phyloP scores from a whole-genome alignment of 306 rosid genomes.

The Luffa acutangula region DNA sequence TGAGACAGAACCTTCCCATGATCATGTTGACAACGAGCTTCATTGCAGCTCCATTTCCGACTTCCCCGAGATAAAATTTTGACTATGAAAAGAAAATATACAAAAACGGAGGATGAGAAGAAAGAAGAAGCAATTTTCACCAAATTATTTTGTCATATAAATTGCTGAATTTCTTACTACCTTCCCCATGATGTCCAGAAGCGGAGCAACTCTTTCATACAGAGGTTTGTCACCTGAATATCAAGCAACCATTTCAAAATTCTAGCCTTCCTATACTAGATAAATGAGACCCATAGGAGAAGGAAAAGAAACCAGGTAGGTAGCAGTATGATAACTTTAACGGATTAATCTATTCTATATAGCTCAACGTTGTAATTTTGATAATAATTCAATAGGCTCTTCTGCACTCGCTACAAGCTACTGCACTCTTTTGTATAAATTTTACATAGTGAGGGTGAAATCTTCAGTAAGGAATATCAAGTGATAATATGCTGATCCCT shows the following conservation, averaged over 20 bases:
- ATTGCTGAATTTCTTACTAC: constrained; percentile 22
- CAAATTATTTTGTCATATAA: neutral
- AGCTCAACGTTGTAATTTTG: neutral
- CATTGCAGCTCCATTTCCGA: constrained; percentile 96
- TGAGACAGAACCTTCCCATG: constrained; percentile 73
- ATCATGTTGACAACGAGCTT: constrained; percentile 94
- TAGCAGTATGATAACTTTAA: neutral
- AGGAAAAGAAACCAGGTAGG: neutral
- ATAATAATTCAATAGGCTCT: neutral
- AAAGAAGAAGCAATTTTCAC: neutral
- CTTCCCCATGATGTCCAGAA: constrained; percentile 92
- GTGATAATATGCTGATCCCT: neutral
- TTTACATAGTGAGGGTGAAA: neutral
- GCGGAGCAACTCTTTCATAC: constrained; percentile 49
- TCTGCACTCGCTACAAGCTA: neutral
- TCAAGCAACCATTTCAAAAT: constrained; percentile 18
- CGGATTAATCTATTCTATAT: neutral
- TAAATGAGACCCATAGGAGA: neutral
- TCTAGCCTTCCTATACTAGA: neutral
- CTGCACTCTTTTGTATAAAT: neutral
- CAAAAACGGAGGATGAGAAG: neutral
- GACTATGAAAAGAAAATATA: neutral
- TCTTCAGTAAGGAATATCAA: neutral
- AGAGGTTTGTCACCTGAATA: constrained; percentile 75
- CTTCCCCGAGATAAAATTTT: constrained; percentile 66